A percentile compares a stretch with the other conserved stretches of the same genome.
Conservation (phyloP, 495 filamentous ascomycete species). For the Symbiotaphrina buchneri region DNA sequence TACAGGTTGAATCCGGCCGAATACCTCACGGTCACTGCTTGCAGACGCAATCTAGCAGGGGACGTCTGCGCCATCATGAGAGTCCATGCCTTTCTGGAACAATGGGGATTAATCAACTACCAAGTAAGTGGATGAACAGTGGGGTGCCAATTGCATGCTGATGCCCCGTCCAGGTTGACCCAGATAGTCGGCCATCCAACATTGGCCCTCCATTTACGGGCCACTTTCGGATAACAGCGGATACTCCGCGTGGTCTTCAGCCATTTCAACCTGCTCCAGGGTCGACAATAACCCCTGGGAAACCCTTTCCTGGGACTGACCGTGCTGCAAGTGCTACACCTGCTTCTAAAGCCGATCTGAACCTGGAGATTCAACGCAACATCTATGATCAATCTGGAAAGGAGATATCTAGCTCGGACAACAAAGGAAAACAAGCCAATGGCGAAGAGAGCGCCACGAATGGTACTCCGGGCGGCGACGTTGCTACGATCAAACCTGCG, state of each 20-base stretch:
- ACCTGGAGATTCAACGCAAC: constrained; percentile 78
- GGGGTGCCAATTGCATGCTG: background rate
- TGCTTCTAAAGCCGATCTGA: constrained; percentile 55
- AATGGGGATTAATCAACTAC: constrained; percentile 98
- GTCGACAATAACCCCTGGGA: constrained; percentile 48
- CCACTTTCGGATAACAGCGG: constrained; percentile 84
- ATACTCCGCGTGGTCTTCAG: constrained; percentile 86
- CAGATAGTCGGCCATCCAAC: constrained; percentile 80
- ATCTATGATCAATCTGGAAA: constrained; percentile 88
- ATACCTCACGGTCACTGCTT: constrained; percentile 96
- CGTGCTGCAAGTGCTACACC: constrained; percentile 49
- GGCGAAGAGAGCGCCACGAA: constrained; percentile 39
- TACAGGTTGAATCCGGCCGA: constrained; percentile 89
- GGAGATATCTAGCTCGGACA: constrained; percentile 33
- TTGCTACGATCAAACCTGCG: constrained; percentile 25
- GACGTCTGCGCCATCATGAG: constrained; percentile 99
- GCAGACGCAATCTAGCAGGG: constrained; percentile 80
- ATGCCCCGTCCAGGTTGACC: constrained; percentile 48
- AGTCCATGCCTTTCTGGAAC: constrained; percentile 94
- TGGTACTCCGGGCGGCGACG: constrained; percentile 22
- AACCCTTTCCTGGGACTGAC: constrained; percentile 43
- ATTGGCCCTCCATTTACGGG: constrained; percentile 93
- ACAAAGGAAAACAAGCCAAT: constrained; percentile 44
- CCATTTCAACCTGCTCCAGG: constrained; percentile 79
- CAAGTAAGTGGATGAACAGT: constrained; percentile 33